Evolutionary conservation across 1,284 basidiomycete genomes (phyloP).

Genomic region (Chalciporus sp.): DNA sequence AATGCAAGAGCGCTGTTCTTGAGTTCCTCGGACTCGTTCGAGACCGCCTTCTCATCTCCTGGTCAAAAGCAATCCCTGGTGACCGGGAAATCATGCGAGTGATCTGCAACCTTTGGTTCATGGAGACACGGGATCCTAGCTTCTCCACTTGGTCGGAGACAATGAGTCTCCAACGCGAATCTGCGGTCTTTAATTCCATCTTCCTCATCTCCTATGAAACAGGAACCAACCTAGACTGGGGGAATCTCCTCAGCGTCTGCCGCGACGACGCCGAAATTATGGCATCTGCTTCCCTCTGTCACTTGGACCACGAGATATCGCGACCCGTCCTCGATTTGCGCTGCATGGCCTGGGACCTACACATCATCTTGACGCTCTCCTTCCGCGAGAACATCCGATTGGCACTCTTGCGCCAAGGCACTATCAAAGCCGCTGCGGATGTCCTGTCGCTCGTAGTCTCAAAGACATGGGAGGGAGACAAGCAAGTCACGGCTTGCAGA

Average conservation of each 20-base stretch:
- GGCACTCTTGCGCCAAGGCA: slow-evolving; percentile 24
- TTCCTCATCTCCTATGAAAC: slow-evolving; percentile 32
- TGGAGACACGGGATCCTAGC: slow-evolving; percentile 24
- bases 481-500: slow-evolving; percentile 18
- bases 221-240: slow-evolving; percentile 21
- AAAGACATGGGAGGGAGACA: slow-evolving; percentile 14
- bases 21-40: slow-evolving; percentile 31
- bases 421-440: slow-evolving; percentile 27
- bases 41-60: slow-evolving; percentile 25
- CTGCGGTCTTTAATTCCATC: slow-evolving; percentile 29
- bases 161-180: slow-evolving; percentile 28
- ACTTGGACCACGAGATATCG: slow-evolving; percentile 28
- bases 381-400: slow-evolving; percentile 21
- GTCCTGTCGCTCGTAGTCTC: slow-evolving; percentile 19
- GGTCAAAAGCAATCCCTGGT: slow-evolving; percentile 25
- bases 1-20: slow-evolving; percentile 27
- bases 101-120: slow-evolving; percentile 34
- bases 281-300: slow-evolving; percentile 24
- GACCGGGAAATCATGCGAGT: slow-evolving; percentile 32
- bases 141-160: slow-evolving; percentile 27
- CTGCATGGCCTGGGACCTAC: slow-evolving; percentile 34
- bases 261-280: slow-evolving; percentile 19
- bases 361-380: slow-evolving; percentile 26
- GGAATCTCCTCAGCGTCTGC: slow-evolving; percentile 27
- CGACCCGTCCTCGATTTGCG: slow-evolving; percentile 21